A percentile compares a stretch with the other conserved stretches of the same genome.
phyloP scores from a whole-genome alignment of 495 filamentous ascomycete species.

The Lentithecium fluviatile region DNA sequence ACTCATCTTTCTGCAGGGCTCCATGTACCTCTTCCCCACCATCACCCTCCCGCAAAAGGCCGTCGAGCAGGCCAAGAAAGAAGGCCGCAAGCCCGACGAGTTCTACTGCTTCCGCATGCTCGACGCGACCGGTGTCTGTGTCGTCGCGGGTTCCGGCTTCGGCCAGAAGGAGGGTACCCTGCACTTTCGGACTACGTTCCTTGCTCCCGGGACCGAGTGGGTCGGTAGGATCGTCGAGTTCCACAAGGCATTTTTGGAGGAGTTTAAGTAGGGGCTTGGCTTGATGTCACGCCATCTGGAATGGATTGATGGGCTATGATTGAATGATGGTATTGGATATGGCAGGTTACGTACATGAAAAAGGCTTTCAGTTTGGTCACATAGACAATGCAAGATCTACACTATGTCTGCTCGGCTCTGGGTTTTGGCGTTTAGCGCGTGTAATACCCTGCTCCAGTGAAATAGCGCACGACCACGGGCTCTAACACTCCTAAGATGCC shows the following conservation, averaged over 20 bases:
- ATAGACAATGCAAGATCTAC: too few relatives aligned
- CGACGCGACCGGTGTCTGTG: conserved; percentile 93
- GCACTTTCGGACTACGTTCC: conserved; percentile 96
- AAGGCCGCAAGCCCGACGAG: conserved; percentile 77
- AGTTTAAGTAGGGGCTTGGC: conserved; percentile 63
- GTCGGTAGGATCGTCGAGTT: conserved; percentile 83
- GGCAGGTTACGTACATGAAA: not conserved
- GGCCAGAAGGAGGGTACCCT: conserved; percentile 88
- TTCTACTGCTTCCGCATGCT: conserved; percentile 89
- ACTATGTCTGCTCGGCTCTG: too few relatives aligned
- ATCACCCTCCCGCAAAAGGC: conserved; percentile 77
- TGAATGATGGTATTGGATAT: too few relatives aligned
- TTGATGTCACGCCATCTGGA: not conserved
- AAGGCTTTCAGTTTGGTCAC: not conserved
- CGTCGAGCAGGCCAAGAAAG: conserved; percentile 67
- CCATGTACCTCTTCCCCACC: conserved; percentile 98
- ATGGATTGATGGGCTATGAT: not conserved
- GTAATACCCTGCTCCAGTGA: too few relatives aligned
- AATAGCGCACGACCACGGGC: too few relatives aligned
- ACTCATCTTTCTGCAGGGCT: conserved; percentile 56
- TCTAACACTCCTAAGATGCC: too few relatives aligned
- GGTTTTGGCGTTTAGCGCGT: too few relatives aligned
- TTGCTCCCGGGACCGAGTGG: conserved; percentile 95
- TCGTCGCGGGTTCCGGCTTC: conserved; percentile 89
- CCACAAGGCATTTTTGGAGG: conserved; percentile 85